These are phyloP conservation scores for Aspergillus aculeatinus DNA, from an alignment of 2,329 filamentous ascomycete genomes.

Conservation along the genomic window DNA sequence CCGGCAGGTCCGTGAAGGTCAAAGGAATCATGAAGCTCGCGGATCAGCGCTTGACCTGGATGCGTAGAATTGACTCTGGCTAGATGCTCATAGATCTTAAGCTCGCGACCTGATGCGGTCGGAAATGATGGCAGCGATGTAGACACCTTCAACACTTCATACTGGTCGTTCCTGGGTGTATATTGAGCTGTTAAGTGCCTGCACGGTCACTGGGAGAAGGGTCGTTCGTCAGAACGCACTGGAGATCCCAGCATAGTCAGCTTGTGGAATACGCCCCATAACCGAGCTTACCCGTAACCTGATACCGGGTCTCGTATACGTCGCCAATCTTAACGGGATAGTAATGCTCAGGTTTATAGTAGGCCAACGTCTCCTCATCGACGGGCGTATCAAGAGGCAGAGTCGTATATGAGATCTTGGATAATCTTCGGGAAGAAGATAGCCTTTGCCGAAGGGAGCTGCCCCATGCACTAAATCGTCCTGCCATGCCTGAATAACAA, in stretches of 20 bases:
- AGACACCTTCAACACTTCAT: constrained; percentile 36
- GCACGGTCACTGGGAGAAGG: background rate
- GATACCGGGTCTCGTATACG: constrained; percentile 37
- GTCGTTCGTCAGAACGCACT: constrained; percentile 16
- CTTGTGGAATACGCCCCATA: constrained; percentile 46
- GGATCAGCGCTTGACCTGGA: no score
- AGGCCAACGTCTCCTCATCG: constrained; percentile 33
- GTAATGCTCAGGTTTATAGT: constrained; percentile 37
- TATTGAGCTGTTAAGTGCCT: no score
- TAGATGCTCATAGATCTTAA: no score
- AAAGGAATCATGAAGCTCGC: no score
- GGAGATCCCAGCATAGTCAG: constrained; percentile 44
- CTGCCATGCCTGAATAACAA: no score
- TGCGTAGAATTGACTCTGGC: no score
- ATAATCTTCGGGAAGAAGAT: no score
- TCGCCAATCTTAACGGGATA: constrained; percentile 43
- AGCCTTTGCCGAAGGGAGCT: no score
- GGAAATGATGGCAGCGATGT: constrained; percentile 10
- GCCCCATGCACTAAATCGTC: no score
- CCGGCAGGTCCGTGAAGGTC: no score
- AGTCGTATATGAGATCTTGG: no score
- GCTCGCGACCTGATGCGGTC: no score
- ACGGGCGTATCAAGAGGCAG: background rate
- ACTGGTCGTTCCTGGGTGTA: background rate
- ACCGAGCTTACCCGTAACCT: constrained; percentile 41